A percentile compares a stretch with the other conserved stretches of the same genome.
Evolutionary conservation across 1,284 basidiomycete species (phyloP).

Genomic region (Cerioporus squamosus): DNA sequence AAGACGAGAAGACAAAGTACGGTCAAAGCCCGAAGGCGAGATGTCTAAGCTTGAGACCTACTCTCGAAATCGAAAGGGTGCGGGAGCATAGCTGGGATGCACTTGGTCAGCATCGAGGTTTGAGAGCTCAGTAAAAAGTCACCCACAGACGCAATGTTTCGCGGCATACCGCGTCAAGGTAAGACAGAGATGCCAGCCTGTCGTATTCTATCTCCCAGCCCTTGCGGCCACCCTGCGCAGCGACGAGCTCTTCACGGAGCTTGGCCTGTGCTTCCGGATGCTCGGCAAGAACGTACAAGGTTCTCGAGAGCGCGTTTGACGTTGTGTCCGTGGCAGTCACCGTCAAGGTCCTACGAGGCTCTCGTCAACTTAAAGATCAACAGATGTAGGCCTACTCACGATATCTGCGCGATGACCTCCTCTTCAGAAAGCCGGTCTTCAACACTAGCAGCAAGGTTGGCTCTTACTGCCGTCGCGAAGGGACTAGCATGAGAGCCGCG

Average conservation of each 20-base stretch:
- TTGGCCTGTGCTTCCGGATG: slow-evolving; percentile 18
- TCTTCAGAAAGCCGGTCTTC: slow-evolving; percentile 29
- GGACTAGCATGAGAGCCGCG: background rate
- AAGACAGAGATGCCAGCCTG: slow-evolving; percentile 33
- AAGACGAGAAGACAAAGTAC: background rate
- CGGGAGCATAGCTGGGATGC: background rate
- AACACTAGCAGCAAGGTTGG: slow-evolving; percentile 19
- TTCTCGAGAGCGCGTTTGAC: slow-evolving; percentile 31
- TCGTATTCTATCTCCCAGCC: slow-evolving; percentile 32
- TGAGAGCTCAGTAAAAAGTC: too few relatives aligned
- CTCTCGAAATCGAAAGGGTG: slow-evolving; percentile 2
- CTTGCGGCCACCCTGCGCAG: slow-evolving; percentile 1
- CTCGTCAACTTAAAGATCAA: background rate
- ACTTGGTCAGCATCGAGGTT: too few relatives aligned
- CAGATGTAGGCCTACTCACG: slow-evolving; percentile 14
- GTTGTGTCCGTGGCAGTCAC: slow-evolving; percentile 35
- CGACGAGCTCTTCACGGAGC: slow-evolving; percentile 30
- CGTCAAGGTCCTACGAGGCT: slow-evolving; percentile 22
- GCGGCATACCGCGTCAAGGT: slow-evolving; percentile 28
- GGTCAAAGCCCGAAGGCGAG: background rate
- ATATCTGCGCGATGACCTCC: slow-evolving; percentile 29
- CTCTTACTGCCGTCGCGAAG: slow-evolving; percentile 17
- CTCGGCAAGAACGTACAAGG: slow-evolving; percentile 29
- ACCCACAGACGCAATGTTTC: too few relatives aligned
- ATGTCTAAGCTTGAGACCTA: background rate